Conservation (phyloP, 1,284 basidiomycete genomes). For the Leccinum fallax region DNA sequence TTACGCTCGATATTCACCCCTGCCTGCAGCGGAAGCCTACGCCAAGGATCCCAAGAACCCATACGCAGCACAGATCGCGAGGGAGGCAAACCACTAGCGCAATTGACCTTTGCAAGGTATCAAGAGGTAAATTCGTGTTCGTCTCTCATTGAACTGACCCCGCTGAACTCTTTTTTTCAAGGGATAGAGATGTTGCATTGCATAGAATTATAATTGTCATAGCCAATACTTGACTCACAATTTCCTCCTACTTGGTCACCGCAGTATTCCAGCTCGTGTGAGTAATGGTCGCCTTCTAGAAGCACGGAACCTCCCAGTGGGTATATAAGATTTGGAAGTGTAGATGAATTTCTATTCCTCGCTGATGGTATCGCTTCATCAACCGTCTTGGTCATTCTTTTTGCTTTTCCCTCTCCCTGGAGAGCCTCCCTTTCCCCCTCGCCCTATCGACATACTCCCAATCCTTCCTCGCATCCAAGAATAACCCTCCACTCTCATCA, state of each 20-base stretch:
- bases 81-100: constrained; percentile 34
- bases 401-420: constrained; percentile 23
- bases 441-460: constrained; percentile 62
- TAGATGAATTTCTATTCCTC: background rate
- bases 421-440: constrained; percentile 36
- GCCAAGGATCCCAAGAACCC: constrained; percentile 79
- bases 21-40: constrained; percentile 57
- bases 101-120: background rate
- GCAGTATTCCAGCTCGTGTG: background rate
- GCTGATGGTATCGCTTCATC: background rate
- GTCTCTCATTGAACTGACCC: background rate
- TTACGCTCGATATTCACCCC: background rate
- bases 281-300: too few species aligned
- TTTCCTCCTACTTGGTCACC: background rate
- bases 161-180: background rate
- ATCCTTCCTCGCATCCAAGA: constrained; percentile 51
- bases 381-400: background rate
- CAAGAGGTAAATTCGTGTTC: constrained; percentile 7
- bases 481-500: constrained; percentile 48
- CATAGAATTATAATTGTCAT: constrained; percentile 23
- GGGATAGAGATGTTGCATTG: constrained; percentile 19
- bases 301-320: background rate
- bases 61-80: constrained; percentile 74
- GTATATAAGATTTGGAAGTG: background rate
- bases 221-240: constrained; percentile 1